Evolutionary conservation across 2,329 filamentous ascomycete genomes (phyloP), one percentile per base, ranked within the genome.

Genomic region (Clarireedia paspali): DNA sequence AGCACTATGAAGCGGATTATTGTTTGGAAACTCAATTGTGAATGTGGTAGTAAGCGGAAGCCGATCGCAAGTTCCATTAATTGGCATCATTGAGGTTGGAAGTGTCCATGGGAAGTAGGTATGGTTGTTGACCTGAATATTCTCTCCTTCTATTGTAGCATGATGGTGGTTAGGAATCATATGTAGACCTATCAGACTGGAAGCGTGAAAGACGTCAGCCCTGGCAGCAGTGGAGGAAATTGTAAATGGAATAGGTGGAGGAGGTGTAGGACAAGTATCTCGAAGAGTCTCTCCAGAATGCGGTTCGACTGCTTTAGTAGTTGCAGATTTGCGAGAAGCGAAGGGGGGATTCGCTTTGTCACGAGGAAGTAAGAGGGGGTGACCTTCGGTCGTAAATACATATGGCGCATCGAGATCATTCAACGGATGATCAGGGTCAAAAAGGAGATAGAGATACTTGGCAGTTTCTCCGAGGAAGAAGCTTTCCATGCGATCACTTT

Each of bases 391-490:
- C 0, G 89, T 94, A 70, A 99, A 97, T 14, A 99, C 92, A 70
- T 87, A 95, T 0, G 91, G 84, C 0, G 85, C 84, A 70, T 97
- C 94, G 40, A 95, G 74, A 20, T 83, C 85, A 71, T 97, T 97
- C 44, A 99, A 74, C 0, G 91, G 90, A 71, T 97, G 94, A 14
- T 84, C 79, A 4, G 85, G 80, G 62, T 95, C 89, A 70, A 95
- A 97, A 2, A 97, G 81, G 54, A 99, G 75, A 70, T 95, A 97
- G 60, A 99, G 77, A 70, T 99, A 99, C 71, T 97, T 96, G 46
- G 90, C 86, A 1, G 94, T 99, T 72, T 99, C 94, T 14, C 94
- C 92, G 1, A 99, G 78, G 67, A 97, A 97, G 77, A 97, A 99
- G 69, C 92, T 97, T 72, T 99, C 94, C 94, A 97, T 97, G 36